phyloP scores from a whole-genome alignment of 495 filamentous ascomycete genomes.

The Acidiella bohemica region DNA sequence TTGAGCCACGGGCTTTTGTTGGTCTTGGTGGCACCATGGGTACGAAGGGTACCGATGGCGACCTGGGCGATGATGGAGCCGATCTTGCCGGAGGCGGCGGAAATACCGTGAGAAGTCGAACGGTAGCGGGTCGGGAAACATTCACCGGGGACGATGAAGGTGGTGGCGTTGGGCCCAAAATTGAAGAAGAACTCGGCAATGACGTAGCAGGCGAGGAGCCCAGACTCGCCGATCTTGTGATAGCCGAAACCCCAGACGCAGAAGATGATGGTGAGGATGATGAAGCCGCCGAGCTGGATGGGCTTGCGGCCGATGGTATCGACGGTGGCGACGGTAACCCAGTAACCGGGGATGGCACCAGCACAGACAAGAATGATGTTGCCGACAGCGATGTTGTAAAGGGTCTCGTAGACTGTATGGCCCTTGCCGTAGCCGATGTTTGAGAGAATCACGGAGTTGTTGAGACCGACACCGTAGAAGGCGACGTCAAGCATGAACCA shows the following conservation, averaged over 20 bases:
- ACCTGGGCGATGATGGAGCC: conserved; percentile 51
- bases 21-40: conserved; percentile 24
- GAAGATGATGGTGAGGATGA: conserved; percentile 27
- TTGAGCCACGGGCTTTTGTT: conserved; percentile 50
- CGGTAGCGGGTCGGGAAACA: conserved; percentile 82
- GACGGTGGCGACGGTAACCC: conserved; percentile 27
- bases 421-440: conserved; percentile 21
- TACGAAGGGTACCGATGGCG: conserved; percentile 35
- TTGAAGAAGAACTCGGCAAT: conserved; percentile 84
- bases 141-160: conserved; percentile 83
- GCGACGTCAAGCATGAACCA: conserved; percentile 71
- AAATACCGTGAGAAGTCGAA: conserved; percentile 72
- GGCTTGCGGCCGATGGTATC: conserved; percentile 27
- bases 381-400: conserved; percentile 24
- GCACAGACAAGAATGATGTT: conserved; percentile 28
- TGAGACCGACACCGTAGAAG: conserved; percentile 69
- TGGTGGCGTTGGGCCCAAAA: conserved; percentile 75
- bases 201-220: conserved; percentile 61
- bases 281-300: conserved; percentile 27
- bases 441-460: conserved; percentile 38
- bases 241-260: conserved; percentile 25
- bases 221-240: conserved; percentile 19
- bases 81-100: conserved; percentile 68
- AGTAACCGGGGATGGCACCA: conserved; percentile 29
- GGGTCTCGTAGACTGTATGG: conserved; percentile 20